Conservation (phyloP, 2,329 filamentous ascomycete species). For the Fusarium cicatricum region DNA sequence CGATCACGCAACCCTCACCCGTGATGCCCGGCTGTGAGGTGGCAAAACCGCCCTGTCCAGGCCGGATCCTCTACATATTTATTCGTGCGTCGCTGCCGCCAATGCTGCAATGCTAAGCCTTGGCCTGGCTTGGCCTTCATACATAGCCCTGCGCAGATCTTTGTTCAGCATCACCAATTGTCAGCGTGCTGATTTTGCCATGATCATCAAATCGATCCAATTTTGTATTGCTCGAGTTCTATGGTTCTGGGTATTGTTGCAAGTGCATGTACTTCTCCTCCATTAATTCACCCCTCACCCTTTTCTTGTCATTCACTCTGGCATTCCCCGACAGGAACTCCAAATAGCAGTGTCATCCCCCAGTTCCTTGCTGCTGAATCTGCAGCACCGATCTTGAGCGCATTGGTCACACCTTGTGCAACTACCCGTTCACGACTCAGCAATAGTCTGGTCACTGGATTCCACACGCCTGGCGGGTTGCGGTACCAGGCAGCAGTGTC, state of each 20-base stretch:
- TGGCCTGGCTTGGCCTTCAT: slow-evolving; percentile 21
- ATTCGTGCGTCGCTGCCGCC: slow-evolving; percentile 26
- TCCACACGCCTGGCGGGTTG: slow-evolving; percentile 2
- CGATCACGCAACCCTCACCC: slow-evolving; percentile 34
- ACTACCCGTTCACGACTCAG: slow-evolving; percentile 17
- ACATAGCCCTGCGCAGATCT: slow-evolving; percentile 3
- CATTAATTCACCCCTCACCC: neutral
- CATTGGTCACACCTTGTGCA: slow-evolving; percentile 13
- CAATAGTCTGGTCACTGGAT: slow-evolving; percentile 15
- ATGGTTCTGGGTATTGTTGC: neutral
- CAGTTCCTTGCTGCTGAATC: slow-evolving; percentile 37
- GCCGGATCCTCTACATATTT: slow-evolving; percentile 10
- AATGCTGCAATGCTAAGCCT: slow-evolving; percentile 15
- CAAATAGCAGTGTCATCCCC: slow-evolving; percentile 36
- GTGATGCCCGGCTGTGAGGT: slow-evolving; percentile 25
- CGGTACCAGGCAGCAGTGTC: neutral
- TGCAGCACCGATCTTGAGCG: slow-evolving; percentile 34
- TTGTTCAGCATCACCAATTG: neutral
- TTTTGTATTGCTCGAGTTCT: neutral
- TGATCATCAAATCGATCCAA: too few species aligned
- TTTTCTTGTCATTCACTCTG: neutral
- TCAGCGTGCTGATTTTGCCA: neutral
- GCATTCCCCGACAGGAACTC: slow-evolving; percentile 30
- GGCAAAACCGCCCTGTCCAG: slow-evolving; percentile 22
- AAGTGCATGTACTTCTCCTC: neutral